Conservation (phyloP, 2,329 filamentous ascomycete species). For the Thermomyces lanuginosus region DNA sequence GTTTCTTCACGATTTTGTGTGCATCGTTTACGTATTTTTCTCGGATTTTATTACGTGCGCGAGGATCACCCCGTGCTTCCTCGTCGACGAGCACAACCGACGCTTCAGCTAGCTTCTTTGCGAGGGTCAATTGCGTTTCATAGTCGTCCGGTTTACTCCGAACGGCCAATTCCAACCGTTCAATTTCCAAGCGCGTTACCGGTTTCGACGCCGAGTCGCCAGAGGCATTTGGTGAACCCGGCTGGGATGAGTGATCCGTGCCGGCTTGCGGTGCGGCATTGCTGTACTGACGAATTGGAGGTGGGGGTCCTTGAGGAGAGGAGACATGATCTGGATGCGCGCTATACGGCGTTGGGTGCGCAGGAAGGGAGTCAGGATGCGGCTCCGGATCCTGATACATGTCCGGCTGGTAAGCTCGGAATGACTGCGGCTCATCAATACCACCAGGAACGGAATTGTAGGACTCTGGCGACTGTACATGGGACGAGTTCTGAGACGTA, state of each 20-base stretch:
- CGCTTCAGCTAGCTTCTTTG: conserved; percentile 75
- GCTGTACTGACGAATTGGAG: conserved; percentile 37
- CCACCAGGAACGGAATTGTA: conserved; percentile 1
- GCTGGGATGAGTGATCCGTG: conserved; percentile 11
- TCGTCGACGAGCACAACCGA: conserved; percentile 63
- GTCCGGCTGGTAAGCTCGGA: conserved; percentile 11
- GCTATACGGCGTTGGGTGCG: conserved; percentile 40
- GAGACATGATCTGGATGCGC: conserved; percentile 31
- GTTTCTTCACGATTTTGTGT: conserved; percentile 80
- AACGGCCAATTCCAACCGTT: conserved; percentile 52
- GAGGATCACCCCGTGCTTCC: conserved; percentile 53
- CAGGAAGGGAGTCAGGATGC: conserved; percentile 40
- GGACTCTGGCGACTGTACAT: no score
- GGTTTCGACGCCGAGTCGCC: conserved; percentile 28
- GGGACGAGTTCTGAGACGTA: no score
- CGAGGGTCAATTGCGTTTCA: conserved; percentile 53
- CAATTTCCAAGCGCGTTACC: conserved; percentile 64
- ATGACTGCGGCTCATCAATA: conserved; percentile 11
- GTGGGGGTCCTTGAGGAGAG: conserved; percentile 25
- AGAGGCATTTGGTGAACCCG: conserved; percentile 3
- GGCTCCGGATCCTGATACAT: conserved; percentile 10
- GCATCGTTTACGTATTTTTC: conserved; percentile 76
- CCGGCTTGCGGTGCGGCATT: conserved; percentile 20
- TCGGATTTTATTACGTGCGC: conserved; percentile 45
- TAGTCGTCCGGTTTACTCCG: conserved; percentile 59